These are phyloP conservation scores for Bocquillonia castaneifolia DNA, from an alignment of 441 rosid genomes.

Conservation along the genomic window DNA sequence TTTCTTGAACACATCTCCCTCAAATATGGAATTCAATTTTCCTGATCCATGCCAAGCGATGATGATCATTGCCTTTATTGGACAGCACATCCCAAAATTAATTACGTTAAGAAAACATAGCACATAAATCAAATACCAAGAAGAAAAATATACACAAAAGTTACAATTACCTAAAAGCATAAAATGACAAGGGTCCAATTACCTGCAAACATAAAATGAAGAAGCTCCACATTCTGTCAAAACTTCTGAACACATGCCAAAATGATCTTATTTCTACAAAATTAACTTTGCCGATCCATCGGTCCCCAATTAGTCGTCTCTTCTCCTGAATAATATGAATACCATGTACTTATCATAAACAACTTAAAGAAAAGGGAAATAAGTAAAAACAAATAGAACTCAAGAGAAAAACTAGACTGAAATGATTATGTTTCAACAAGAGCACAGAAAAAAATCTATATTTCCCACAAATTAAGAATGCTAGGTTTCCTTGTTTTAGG, in stretches of 20 bases:
- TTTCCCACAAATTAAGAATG: no score
- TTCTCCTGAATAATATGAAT: slow-evolving; percentile 45
- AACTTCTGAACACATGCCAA: slow-evolving; percentile 95
- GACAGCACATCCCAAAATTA: neutral
- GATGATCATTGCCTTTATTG: slow-evolving; percentile 77
- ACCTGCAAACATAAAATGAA: slow-evolving; percentile 89
- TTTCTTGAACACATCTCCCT: slow-evolving; percentile 58
- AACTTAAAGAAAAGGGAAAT: neutral
- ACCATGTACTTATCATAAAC: neutral
- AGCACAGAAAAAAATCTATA: no score
- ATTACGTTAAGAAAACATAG: neutral
- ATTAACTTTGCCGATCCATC: slow-evolving; percentile 93
- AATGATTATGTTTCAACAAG: no score
- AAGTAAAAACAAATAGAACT: neutral
- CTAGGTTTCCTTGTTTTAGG: no score
- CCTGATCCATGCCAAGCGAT: slow-evolving; percentile 86
- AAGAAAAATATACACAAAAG: no score
- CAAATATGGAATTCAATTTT: slow-evolving; percentile 48
- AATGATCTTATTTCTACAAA: slow-evolving; percentile 95
- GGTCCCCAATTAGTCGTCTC: slow-evolving; percentile 49
- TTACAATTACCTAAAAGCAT: no score
- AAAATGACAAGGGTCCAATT: slow-evolving; percentile 18
- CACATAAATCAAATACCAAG: neutral
- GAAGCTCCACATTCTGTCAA: slow-evolving; percentile 98
- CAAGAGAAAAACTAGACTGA: no score